Conservation (phyloP, 2,329 filamentous ascomycete species). For the Exophiala calicioides region DNA sequence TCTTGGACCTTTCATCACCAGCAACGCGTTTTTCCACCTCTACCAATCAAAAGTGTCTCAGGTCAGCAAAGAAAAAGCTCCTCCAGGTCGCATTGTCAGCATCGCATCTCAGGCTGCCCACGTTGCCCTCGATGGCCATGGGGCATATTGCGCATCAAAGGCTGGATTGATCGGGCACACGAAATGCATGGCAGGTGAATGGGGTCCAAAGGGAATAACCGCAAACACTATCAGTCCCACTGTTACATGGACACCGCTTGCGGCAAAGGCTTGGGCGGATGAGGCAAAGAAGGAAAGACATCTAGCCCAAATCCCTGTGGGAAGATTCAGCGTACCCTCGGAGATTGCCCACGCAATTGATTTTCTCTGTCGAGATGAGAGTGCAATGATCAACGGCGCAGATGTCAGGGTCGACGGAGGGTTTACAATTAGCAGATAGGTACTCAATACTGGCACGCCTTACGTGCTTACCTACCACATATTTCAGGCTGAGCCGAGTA, state of each 20-base stretch:
- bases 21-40: constrained; percentile 48
- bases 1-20: constrained; percentile 48
- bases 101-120: constrained; percentile 51
- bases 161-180: constrained; percentile 48
- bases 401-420: constrained; percentile 45
- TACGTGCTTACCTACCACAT: too few species aligned
- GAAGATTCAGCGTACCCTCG: constrained; percentile 42
- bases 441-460: too few species aligned
- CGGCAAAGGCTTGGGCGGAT: constrained; percentile 46
- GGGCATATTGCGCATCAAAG: constrained; percentile 52
- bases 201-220: constrained; percentile 49
- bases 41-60: constrained; percentile 33
- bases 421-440: constrained; percentile 38
- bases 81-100: constrained; percentile 48
- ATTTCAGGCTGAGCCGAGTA: too few species aligned
- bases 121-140: constrained; percentile 48
- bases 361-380: constrained; percentile 45
- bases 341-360: constrained; percentile 44
- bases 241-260: constrained; percentile 50
- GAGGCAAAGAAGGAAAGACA: constrained; percentile 39
- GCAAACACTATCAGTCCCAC: constrained; percentile 50
- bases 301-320: constrained; percentile 41
- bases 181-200: constrained; percentile 50
- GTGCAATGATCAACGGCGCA: constrained; percentile 45
- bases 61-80: constrained; percentile 25